Base-by-base conservation (phyloP, 345 rosid genomes). In the Anacardium occidentale region DNA sequence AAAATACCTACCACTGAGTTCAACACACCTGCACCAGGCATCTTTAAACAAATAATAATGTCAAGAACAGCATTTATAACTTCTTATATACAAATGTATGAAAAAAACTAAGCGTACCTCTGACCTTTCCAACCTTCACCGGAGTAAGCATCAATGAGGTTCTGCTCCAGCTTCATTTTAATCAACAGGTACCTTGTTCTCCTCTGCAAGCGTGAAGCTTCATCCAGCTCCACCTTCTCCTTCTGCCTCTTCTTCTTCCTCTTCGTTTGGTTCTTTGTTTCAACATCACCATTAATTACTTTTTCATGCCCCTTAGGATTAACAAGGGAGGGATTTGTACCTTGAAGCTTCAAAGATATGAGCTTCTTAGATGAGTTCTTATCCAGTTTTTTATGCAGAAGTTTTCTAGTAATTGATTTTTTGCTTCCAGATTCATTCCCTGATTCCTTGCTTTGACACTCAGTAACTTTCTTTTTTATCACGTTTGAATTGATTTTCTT, bases 81-180 rank as follows among this genome's bases (percentile, higher is more conserved):
- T 21, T 45, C 24, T 57, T 40, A 12, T 25, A 57, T 18, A 69
- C 25, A 25, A 34, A 45, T 32, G 34, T 37, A 37, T 25, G 14
- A 18, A 47, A 73, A 59, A 62, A 77, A 68, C 13, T 29, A 61
- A 45, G 45, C 80, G 61, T 85, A 95, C 99, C 99, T 95, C 82
- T 95, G 98, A 80, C 98, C 99, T 81, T 95, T 95, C 98, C 99
- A 95, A 25, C 99, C 99, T 86, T 95, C 99, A 25, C 87, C 83
- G 14, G 97, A 91, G 74, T 93, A 95, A 68, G 98, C 98, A 84
- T 95, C 99, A 51, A 95, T 89, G 66, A 92, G 98, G 79, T 93
- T 95, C 88, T 95, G 99, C 82, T 93, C 96, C 84, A 86, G 82
- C 93, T 92, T 92, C 91, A 95, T 87, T 85, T 87, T 91, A 69